These are phyloP conservation scores for Sarcomyxa edulis DNA, from an alignment of 768 basidiomycete genomes.

Conservation along the genomic window DNA sequence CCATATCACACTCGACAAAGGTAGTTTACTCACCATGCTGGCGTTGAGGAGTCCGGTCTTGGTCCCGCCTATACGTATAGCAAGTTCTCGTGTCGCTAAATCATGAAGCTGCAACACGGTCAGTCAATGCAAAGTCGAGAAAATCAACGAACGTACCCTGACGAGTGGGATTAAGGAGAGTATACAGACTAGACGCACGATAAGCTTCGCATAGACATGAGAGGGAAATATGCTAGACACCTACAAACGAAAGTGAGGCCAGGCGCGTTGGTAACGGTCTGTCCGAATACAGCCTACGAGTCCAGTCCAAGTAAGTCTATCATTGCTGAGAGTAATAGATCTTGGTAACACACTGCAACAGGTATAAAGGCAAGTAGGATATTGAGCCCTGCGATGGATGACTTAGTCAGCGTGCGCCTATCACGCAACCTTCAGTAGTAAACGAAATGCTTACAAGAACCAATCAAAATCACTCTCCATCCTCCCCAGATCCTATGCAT, in stretches of 20 bases:
- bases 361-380: slow-evolving; percentile 62
- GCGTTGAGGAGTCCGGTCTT: slow-evolving; percentile 79
- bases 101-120: slow-evolving; percentile 57
- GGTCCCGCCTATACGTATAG: slow-evolving; percentile 69
- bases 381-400: slow-evolving; percentile 60
- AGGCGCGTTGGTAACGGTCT: slow-evolving; percentile 41
- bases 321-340: neutral
- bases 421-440: neutral
- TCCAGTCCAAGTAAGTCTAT: neutral
- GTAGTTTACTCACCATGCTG: slow-evolving; percentile 50
- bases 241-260: slow-evolving; percentile 59
- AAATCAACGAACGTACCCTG: slow-evolving; percentile 36
- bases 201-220: neutral
- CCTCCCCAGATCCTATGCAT: no score
- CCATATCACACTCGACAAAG: neutral
- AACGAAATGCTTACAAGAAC: slow-evolving; percentile 44
- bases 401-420: neutral
- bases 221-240: slow-evolving; percentile 17
- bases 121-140: neutral
- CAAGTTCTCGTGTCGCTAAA: slow-evolving; percentile 66
- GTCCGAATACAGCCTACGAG: slow-evolving; percentile 36
- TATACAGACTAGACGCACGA: slow-evolving; percentile 43
- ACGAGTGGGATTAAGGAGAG: slow-evolving; percentile 76
- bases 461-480: slow-evolving; percentile 48
- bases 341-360: slow-evolving; percentile 50